A percentile compares a stretch with the other conserved stretches of the same genome.
These are phyloP conservation scores for Mucor plumbeus DNA, from an alignment of 371 early-diverging fungal genomes.

Conservation along the genomic window DNA sequence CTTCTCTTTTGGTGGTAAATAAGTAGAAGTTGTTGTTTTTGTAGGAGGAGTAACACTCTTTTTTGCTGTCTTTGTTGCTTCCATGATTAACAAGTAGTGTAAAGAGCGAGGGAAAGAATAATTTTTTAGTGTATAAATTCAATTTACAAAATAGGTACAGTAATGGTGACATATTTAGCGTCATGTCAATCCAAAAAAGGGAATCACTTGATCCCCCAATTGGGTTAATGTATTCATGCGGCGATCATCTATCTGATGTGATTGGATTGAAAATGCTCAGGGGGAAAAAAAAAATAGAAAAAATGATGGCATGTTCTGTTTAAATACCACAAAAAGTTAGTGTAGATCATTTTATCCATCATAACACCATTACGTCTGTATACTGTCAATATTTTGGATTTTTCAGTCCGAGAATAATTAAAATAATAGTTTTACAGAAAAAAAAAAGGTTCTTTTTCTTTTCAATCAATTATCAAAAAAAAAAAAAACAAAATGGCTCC, in stretches of 20 bases:
- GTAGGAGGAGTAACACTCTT: neutral
- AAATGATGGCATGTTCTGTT: slow-evolving; percentile 1
- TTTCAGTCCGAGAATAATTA: slow-evolving; percentile 8
- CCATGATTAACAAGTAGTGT: neutral
- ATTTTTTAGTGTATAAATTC: neutral
- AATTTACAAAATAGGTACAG: neutral
- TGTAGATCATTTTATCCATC: too few relatives aligned
- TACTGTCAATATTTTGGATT: slow-evolving; percentile 12
- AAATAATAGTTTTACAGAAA: neutral
- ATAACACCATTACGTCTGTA: slow-evolving; percentile 16
- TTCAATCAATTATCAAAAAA: neutral
- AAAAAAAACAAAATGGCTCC: slow-evolving; percentile 8
- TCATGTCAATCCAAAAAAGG: neutral
- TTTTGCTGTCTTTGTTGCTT: neutral
- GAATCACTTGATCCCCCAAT: neutral
- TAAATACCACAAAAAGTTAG: neutral
- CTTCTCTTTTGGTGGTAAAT: neutral
- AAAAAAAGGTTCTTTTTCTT: neutral
- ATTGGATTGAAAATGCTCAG: neutral
- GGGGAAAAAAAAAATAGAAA: neutral
- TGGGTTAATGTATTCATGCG: neutral
- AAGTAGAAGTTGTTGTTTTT: neutral
- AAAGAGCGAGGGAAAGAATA: neutral
- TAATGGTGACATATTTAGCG: slow-evolving; percentile 13
- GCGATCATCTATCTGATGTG: neutral